These are phyloP conservation scores for Xylaria nigripes DNA, from an alignment of 495 filamentous ascomycete species.

Conservation along the genomic window DNA sequence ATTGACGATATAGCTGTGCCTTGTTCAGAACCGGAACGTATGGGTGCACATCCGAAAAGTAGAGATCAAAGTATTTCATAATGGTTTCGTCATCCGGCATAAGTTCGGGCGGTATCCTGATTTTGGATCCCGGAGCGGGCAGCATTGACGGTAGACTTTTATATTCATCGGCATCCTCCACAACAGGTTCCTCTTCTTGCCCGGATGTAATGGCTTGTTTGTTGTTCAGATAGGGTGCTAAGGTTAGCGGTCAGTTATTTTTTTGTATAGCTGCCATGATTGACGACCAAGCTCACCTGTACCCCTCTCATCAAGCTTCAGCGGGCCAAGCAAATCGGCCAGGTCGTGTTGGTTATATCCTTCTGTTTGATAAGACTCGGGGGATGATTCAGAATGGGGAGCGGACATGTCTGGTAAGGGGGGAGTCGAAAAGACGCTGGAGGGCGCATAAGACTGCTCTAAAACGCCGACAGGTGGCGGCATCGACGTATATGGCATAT, in stretches of 20 bases:
- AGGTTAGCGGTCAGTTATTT: slow-evolving; percentile 19
- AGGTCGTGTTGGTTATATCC: slow-evolving; percentile 63
- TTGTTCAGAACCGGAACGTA: slow-evolving; percentile 93
- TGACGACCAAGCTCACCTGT: slow-evolving; percentile 55
- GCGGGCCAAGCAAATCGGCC: slow-evolving; percentile 71
- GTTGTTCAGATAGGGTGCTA: slow-evolving; percentile 79
- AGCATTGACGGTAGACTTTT: slow-evolving; percentile 57
- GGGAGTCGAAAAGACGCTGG: slow-evolving; percentile 45
- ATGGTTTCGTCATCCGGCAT: slow-evolving; percentile 86
- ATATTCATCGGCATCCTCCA: slow-evolving; percentile 67
- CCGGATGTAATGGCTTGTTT: slow-evolving; percentile 45
- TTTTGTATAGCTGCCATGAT: not conserved
- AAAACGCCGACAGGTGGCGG: slow-evolving; percentile 37
- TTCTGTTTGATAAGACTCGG: slow-evolving; percentile 50
- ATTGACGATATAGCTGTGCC: slow-evolving; percentile 78
- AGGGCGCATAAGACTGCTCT: slow-evolving; percentile 42
- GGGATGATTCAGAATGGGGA: slow-evolving; percentile 34
- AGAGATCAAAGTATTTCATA: slow-evolving; percentile 82
- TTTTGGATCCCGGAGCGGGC: slow-evolving; percentile 59
- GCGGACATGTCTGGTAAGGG: slow-evolving; percentile 44
- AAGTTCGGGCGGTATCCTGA: slow-evolving; percentile 86
- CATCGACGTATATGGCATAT: slow-evolving; percentile 43
- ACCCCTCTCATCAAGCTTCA: slow-evolving; percentile 81
- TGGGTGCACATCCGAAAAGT: slow-evolving; percentile 86
- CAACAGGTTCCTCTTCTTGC: slow-evolving; percentile 60